Conservation (phyloP, 331 rosid species). For the Quercus lobata region DNA sequence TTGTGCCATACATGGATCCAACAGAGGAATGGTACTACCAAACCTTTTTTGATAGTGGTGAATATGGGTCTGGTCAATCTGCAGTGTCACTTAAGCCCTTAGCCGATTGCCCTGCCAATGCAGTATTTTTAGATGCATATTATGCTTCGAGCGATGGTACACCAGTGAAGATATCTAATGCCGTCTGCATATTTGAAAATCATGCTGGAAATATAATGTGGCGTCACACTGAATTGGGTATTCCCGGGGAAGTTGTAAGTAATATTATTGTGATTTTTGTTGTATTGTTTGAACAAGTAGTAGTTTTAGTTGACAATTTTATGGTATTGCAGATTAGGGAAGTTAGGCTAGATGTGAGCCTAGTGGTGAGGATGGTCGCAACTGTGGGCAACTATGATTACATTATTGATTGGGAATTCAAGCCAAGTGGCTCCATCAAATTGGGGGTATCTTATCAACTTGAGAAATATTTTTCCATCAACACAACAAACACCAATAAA, state of each 20-base stretch:
- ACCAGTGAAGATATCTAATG: conserved; percentile 30
- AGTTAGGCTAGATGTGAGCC: conserved; percentile 52
- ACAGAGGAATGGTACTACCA: conserved; percentile 54
- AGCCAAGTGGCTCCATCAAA: conserved; percentile 65
- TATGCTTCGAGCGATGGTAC: conserved; percentile 34
- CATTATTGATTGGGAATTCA: conserved; percentile 90
- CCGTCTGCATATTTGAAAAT: conserved; percentile 63
- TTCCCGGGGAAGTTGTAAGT: conserved; percentile 18
- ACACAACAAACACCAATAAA: too few relatives aligned
- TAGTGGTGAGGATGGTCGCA: conserved; percentile 89
- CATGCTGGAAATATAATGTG: conserved; percentile 33
- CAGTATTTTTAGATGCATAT: conserved; percentile 48
- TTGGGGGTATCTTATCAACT: conserved; percentile 52
- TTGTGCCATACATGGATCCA: conserved; percentile 66
- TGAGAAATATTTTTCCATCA: background rate
- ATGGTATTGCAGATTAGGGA: conserved; percentile 51
- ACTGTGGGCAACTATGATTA: conserved; percentile 87
- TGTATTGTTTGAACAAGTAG: background rate
- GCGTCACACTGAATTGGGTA: conserved; percentile 33
- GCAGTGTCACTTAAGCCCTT: conserved; percentile 43
- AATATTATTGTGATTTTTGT: background rate
- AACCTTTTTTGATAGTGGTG: conserved; percentile 56
- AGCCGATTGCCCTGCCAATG: conserved; percentile 58
- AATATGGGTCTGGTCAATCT: conserved; percentile 54
- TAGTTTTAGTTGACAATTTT: background rate